Conservation (phyloP, 441 rosid genomes). For the Jatropha multifida region DNA sequence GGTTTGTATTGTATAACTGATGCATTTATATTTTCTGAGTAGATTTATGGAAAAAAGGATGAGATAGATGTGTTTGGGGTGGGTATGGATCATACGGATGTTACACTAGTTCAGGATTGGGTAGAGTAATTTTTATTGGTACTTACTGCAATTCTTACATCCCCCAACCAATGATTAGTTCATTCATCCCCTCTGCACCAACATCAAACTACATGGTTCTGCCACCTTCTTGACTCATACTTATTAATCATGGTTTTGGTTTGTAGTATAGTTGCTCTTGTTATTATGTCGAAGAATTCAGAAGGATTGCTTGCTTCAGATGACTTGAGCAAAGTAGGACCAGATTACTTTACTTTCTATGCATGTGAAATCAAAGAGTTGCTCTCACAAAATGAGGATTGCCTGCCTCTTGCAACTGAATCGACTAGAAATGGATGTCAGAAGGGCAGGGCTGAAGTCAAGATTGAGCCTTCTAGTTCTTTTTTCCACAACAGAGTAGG, state of each 20-base stretch:
- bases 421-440: conserved; percentile 3
- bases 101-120: too few relatives aligned
- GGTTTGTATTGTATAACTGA: too few relatives aligned
- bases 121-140: too few relatives aligned
- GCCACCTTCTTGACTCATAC: neutral
- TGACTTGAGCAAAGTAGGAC: conserved; percentile 29
- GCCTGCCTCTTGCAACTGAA: conserved; percentile 23
- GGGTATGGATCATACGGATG: too few relatives aligned
- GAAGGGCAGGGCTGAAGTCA: conserved; percentile 11
- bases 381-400: conserved; percentile 37
- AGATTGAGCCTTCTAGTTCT: conserved; percentile 15
- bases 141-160: too few relatives aligned
- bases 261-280: conserved; percentile 21
- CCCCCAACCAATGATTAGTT: too few relatives aligned
- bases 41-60: too few relatives aligned
- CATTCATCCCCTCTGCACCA: too few relatives aligned
- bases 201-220: neutral
- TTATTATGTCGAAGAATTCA: conserved; percentile 28
- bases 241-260: conserved; percentile 15
- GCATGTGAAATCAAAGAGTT: conserved; percentile 33
- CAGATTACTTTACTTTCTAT: conserved; percentile 51
- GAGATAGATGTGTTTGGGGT: too few relatives aligned
- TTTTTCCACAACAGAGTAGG: conserved; percentile 32
- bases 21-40: too few relatives aligned
- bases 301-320: conserved; percentile 26